Conservation (phyloP, 768 basidiomycete genomes). For the Mycena galopus region DNA sequence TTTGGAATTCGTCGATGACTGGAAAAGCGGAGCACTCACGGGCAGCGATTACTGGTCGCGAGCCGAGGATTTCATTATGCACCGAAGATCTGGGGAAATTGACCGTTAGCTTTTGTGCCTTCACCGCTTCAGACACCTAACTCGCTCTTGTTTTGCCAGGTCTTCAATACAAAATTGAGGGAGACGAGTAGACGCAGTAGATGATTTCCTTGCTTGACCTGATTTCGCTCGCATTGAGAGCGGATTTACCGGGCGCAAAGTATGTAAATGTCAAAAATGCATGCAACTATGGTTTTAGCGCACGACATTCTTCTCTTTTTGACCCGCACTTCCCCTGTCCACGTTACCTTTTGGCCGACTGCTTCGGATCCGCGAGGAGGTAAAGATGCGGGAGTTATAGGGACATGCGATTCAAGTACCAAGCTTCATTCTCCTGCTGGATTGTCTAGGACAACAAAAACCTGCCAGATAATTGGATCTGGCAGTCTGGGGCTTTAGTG, state of each 20-base stretch:
- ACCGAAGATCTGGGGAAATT: conserved; percentile 14
- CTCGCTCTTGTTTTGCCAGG: conserved; percentile 12
- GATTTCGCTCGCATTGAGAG: conserved; percentile 2
- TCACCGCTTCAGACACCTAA: conserved; percentile 2
- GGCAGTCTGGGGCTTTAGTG: not conserved
- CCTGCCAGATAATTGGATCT: not conserved
- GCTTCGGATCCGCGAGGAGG: not conserved
- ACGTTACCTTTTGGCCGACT: not conserved
- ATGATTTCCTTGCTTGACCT: not conserved
- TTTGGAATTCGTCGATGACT: conserved; percentile 12
- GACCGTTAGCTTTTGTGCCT: conserved; percentile 13
- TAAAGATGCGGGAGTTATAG: too few relatives aligned
- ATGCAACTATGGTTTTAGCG: not conserved
- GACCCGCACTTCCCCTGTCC: not conserved
- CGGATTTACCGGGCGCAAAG: not conserved
- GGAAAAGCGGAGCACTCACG: conserved; percentile 12
- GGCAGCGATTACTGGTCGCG: conserved; percentile 22
- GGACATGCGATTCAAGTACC: too few relatives aligned
- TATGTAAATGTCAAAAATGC: not conserved
- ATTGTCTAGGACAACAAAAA: not conserved
- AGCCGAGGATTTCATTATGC: conserved; percentile 18
- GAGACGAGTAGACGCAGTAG: conserved; percentile 4
- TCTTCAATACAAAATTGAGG: conserved; percentile 4
- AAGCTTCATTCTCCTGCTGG: too few relatives aligned
- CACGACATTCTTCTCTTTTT: not conserved